Evolutionary conservation across 2,329 filamentous ascomycete species (phyloP).

Genomic region (Cladophialophora exuberans): DNA sequence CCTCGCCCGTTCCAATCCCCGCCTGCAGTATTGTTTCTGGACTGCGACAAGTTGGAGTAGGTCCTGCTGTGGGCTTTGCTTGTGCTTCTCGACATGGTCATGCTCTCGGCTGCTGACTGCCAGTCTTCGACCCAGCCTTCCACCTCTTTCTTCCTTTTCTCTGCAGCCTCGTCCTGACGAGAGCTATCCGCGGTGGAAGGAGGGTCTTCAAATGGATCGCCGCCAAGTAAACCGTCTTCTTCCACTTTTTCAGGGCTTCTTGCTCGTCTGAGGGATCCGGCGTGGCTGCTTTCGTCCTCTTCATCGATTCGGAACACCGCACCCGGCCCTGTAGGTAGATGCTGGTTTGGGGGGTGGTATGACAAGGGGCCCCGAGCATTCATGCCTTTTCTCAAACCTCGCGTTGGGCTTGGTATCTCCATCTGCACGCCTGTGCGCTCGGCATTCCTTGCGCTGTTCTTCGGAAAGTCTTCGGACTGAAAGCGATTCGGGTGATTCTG

Average conservation of each 20-base stretch:
- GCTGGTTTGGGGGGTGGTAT: slow-evolving; percentile 21
- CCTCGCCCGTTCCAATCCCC: slow-evolving; percentile 24
- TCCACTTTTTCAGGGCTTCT: slow-evolving; percentile 7
- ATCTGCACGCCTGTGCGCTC: slow-evolving; percentile 48
- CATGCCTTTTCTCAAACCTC: slow-evolving; percentile 44
- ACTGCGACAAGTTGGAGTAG: slow-evolving; percentile 33
- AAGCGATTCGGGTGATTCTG: slow-evolving; percentile 20
- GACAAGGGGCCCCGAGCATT: slow-evolving; percentile 42
- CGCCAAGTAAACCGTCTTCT: slow-evolving; percentile 19
- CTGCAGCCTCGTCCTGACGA: slow-evolving; percentile 18
- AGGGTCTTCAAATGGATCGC: slow-evolving; percentile 33
- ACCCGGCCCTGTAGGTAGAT: slow-evolving; percentile 24
- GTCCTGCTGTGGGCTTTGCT: slow-evolving; percentile 33
- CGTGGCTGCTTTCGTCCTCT: slow-evolving; percentile 33
- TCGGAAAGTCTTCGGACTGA: slow-evolving; percentile 18
- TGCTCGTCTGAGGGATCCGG: slow-evolving; percentile 24
- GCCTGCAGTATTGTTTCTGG: slow-evolving; percentile 29
- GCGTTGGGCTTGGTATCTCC: slow-evolving; percentile 45
- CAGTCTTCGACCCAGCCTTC: slow-evolving; percentile 36
- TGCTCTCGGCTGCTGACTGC: slow-evolving; percentile 33
- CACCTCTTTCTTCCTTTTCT: slow-evolving; percentile 33
- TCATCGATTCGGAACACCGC: slow-evolving; percentile 33
- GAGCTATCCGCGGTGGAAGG: slow-evolving; percentile 5
- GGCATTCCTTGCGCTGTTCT: slow-evolving; percentile 38
- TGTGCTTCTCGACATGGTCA: slow-evolving; percentile 32